phyloP scores from a whole-genome alignment of 192 early-diverging fungal species.

The Coemansia sp. region DNA sequence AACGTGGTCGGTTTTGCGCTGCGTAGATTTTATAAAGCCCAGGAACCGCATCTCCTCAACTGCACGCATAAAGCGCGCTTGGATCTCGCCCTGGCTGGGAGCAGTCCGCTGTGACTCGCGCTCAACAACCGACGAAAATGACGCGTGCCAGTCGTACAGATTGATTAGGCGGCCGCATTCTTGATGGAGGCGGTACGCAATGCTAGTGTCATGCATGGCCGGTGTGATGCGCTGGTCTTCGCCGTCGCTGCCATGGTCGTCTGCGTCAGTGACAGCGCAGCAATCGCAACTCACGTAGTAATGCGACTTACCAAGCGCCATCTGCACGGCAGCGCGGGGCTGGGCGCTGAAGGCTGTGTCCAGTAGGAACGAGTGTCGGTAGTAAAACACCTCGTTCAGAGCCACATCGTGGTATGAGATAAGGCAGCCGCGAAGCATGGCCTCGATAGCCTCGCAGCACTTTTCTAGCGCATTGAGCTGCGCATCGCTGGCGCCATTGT shows the following conservation, averaged over 20 bases:
- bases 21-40: slow-evolving; percentile 88
- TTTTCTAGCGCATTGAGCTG: slow-evolving; percentile 34
- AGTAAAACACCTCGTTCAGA: slow-evolving; percentile 81
- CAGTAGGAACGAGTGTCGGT: slow-evolving; percentile 65
- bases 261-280: slow-evolving; percentile 51
- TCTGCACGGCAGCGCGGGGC: slow-evolving; percentile 81
- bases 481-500: slow-evolving; percentile 42
- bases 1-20: slow-evolving; percentile 92
- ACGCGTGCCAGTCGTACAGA: slow-evolving; percentile 86
- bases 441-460: slow-evolving; percentile 33
- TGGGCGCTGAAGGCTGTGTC: slow-evolving; percentile 82
- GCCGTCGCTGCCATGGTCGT: slow-evolving; percentile 26
- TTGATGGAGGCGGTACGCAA: slow-evolving; percentile 85
- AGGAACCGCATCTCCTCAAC: slow-evolving; percentile 86
- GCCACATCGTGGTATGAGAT: slow-evolving; percentile 63
- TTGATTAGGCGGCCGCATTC: slow-evolving; percentile 95
- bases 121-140: slow-evolving; percentile 79
- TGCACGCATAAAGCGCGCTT: slow-evolving; percentile 82
- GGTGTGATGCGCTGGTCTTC: slow-evolving; percentile 56
- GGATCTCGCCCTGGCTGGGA: slow-evolving; percentile 57
- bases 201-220: slow-evolving; percentile 80
- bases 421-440: slow-evolving; percentile 39
- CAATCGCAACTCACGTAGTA: slow-evolving; percentile 84
- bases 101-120: slow-evolving; percentile 42
- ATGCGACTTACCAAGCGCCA: slow-evolving; percentile 72